Base-by-base conservation (phyloP, 1,284 basidiomycete genomes). In the Cystobasidium pallidum region DNA sequence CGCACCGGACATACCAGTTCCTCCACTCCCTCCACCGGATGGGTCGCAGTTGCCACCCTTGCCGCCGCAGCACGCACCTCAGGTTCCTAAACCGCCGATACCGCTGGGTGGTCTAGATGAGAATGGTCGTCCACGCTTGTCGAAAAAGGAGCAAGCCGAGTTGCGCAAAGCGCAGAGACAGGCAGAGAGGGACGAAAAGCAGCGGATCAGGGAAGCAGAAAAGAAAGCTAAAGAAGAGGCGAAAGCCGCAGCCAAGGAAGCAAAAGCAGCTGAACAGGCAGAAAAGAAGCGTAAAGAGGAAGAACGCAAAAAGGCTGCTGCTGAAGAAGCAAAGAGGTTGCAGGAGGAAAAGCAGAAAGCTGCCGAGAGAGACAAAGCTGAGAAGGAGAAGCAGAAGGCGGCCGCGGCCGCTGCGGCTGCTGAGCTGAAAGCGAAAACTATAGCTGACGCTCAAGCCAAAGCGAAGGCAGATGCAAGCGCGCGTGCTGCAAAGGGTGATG, bases 291-390 rank as follows among this genome's bases (percentile, higher is more conserved):
- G 52, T 0, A 58, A 62, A 51, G 68, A 63, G 21, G 55, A 63
- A 26, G 68, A 71, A 39, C 30, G 75, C 63, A 72, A 74, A 65
- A 64, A 71, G 47, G 71, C 72, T 45, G 57, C 70, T 55, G 51
- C 57, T 19, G 54, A 75, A 51, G 68, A 75, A 65, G 66, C 30
- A 11, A 66, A 70, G n/a, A 36, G 55, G 6, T 24, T 58, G 7
- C 64, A 65, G 21, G 57, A 58, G 41, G 63, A 71, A 34, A 70
- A 67, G 43, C 28, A 28, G 41, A 63, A 64, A 7, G 59, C 58
- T 19, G 54, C 61, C 49, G 70, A 59, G 34, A 17, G 47, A 30
- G 67, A 70, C 10, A 70, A 62, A 30, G 62, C 61, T 24, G 63
- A 72, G 39, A 64, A 57, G 26, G 70, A 66, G 41, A 58, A 58